Evolutionary conservation across 257 asterid genomes (phyloP).

Genomic region (Euphrasia confusa): DNA sequence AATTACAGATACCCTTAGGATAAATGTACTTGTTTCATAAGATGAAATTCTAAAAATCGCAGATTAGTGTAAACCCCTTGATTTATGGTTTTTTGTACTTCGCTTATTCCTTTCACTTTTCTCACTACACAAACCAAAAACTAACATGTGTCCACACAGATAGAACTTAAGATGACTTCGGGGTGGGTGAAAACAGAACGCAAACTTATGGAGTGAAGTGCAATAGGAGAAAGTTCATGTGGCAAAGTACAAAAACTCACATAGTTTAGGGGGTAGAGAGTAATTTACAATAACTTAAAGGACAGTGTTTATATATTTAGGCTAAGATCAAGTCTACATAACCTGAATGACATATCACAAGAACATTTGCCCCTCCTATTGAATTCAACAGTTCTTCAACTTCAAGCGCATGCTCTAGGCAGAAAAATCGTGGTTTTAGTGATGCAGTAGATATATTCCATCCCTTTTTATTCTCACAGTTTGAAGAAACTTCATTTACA

Average conservation of each 20-base stretch:
- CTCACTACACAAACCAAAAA: not conserved
- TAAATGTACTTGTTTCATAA: not conserved
- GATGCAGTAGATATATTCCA: slow-evolving; percentile 47
- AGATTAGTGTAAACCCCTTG: not conserved
- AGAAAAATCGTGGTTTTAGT: slow-evolving; percentile 69
- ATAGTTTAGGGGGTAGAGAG: not conserved
- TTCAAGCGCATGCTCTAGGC: slow-evolving; percentile 93
- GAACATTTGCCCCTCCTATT: slow-evolving; percentile 85
- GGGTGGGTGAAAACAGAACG: not conserved
- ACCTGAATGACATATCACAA: slow-evolving; percentile 98
- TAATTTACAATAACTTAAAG: not conserved
- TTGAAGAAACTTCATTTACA: slow-evolving; percentile 29
- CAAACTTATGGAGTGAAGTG: not conserved
- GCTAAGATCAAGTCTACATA: slow-evolving; percentile 6
- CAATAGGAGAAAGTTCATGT: not conserved
- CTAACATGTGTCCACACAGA: not conserved
- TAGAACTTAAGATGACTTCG: not conserved
- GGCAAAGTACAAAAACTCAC: not conserved
- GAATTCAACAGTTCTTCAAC: slow-evolving; percentile 58
- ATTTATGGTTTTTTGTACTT: not conserved
- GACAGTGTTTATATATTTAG: not conserved
- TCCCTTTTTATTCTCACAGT: slow-evolving; percentile 25
- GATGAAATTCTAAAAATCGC: not conserved
- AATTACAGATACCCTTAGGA: not conserved
- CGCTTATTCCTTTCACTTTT: not conserved